These are phyloP conservation scores for Saitozyma sp. DNA, from an alignment of 768 basidiomycete genomes.

Conservation along the genomic window DNA sequence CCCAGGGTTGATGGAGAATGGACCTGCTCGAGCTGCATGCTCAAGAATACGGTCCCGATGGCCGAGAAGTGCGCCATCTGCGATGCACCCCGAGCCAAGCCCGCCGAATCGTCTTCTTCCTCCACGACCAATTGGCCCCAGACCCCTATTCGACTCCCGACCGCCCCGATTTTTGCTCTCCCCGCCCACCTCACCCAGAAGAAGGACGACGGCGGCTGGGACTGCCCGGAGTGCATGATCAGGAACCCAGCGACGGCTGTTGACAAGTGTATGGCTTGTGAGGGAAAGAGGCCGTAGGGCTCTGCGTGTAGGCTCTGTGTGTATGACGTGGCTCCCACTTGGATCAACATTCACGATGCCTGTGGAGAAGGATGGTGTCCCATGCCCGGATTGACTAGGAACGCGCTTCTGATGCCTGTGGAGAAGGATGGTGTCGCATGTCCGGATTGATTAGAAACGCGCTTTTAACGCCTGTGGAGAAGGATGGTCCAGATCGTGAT, in stretches of 20 bases:
- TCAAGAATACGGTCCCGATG: conserved; percentile 53
- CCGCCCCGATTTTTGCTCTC: not conserved
- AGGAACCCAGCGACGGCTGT: conserved; percentile 54
- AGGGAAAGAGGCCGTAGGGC: conserved; percentile 16
- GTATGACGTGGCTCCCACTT: too few species aligned
- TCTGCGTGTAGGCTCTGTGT: too few species aligned
- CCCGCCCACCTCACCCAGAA: not conserved
- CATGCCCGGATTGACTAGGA: too few species aligned
- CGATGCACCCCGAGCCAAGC: not conserved
- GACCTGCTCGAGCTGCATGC: conserved; percentile 62
- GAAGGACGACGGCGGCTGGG: conserved; percentile 56
- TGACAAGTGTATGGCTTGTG: conserved; percentile 59
- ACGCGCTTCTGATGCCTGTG: too few species aligned
- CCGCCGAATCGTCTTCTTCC: not conserved
- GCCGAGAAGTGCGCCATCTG: conserved; percentile 50
- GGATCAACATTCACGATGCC: too few species aligned
- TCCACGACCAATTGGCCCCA: not conserved
- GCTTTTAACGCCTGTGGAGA: too few species aligned
- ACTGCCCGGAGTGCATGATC: conserved; percentile 60
- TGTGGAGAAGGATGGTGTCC: too few species aligned
- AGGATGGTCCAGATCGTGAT: too few species aligned
- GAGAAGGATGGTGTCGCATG: too few species aligned
- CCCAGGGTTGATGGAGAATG: conserved; percentile 52
- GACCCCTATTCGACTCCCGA: not conserved
- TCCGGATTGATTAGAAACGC: too few species aligned